Percentiles rank a stretch among this genome's conserved stretches.
phyloP scores from a whole-genome alignment of 345 rosid species.

The Pistacia integerrima region DNA sequence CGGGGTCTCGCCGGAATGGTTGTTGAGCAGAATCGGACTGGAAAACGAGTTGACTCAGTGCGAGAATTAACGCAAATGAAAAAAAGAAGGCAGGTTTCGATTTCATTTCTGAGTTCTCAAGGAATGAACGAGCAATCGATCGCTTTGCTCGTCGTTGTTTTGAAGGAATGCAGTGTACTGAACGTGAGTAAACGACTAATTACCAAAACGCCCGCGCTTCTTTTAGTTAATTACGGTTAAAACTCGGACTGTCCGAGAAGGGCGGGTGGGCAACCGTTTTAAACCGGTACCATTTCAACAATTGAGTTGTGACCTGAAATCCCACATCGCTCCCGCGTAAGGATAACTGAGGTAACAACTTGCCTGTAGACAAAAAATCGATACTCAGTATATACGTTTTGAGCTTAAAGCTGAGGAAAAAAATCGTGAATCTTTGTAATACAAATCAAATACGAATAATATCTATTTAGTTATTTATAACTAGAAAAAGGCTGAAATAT shows the following conservation, averaged over 20 bases:
- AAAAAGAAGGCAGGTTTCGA: slow-evolving; percentile 30
- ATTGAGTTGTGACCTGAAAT: too few relatives aligned
- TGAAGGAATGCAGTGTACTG: not conserved
- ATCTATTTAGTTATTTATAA: too few relatives aligned
- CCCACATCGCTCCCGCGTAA: too few relatives aligned
- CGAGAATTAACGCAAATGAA: slow-evolving; percentile 19
- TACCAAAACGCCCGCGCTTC: not conserved
- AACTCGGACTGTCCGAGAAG: not conserved
- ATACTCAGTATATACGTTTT: too few relatives aligned
- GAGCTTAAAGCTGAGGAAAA: too few relatives aligned
- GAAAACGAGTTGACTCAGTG: slow-evolving; percentile 42
- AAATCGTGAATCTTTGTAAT: too few relatives aligned
- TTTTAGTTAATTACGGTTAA: not conserved
- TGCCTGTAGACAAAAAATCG: too few relatives aligned
- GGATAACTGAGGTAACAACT: too few relatives aligned
- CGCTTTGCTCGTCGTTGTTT: not conserved
- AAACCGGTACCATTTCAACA: too few relatives aligned
- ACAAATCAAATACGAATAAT: too few relatives aligned
- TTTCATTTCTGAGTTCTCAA: slow-evolving; percentile 25
- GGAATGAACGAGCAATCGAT: not conserved
- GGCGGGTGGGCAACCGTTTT: not conserved
- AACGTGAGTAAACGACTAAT: not conserved
- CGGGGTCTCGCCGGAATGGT: slow-evolving; percentile 89
- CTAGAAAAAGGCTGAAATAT: too few relatives aligned
- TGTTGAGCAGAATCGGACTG: slow-evolving; percentile 60